These are phyloP conservation scores for Phialemoniopsis sp. DNA, from an alignment of 2,329 filamentous ascomycete genomes.

Conservation along the genomic window DNA sequence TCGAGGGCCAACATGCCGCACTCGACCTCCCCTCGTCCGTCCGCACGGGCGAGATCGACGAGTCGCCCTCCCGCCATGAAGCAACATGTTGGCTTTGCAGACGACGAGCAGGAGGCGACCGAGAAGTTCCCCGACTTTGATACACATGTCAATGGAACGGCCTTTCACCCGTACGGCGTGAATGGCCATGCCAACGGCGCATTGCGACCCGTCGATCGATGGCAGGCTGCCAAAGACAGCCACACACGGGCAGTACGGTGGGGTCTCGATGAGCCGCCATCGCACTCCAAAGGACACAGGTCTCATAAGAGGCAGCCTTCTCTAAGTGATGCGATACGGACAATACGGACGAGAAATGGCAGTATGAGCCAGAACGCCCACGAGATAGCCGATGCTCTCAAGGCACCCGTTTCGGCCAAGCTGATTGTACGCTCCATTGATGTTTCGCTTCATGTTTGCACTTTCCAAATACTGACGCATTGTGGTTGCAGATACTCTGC, in stretches of 20 bases:
- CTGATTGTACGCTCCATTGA: slow-evolving; percentile 64
- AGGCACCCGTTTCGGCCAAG: slow-evolving; percentile 82
- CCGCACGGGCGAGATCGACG: slow-evolving; percentile 26
- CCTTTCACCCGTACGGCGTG: slow-evolving; percentile 15
- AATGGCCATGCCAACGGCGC: slow-evolving; percentile 21
- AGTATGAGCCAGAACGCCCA: slow-evolving; percentile 92
- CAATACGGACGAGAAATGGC: slow-evolving; percentile 72
- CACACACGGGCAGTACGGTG: slow-evolving; percentile 24
- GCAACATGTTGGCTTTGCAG: slow-evolving; percentile 16
- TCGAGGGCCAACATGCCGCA: slow-evolving; percentile 27
- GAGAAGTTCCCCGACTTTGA: slow-evolving; percentile 59
- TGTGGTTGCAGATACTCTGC: slow-evolving; percentile 66
- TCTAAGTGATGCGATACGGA: slow-evolving; percentile 81
- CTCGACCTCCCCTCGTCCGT: slow-evolving; percentile 24
- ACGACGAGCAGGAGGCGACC: slow-evolving; percentile 7
- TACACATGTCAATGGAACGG: slow-evolving; percentile 16
- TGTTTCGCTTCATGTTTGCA: too few species aligned
- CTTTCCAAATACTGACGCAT: slow-evolving; percentile 9
- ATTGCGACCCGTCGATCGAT: slow-evolving; percentile 40
- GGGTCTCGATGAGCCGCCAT: slow-evolving; percentile 11
- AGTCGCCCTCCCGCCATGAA: slow-evolving; percentile 21
- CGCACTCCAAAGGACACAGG: slow-evolving; percentile 43
- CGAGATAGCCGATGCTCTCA: slow-evolving; percentile 86
- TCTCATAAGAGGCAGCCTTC: slow-evolving; percentile 67
- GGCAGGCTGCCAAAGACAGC: slow-evolving; percentile 56